Percentiles rank a stretch among this genome's conserved stretches.
Conservation (phyloP, 352 stramenopile genomes). For the Halophytophthora batemanensis region DNA sequence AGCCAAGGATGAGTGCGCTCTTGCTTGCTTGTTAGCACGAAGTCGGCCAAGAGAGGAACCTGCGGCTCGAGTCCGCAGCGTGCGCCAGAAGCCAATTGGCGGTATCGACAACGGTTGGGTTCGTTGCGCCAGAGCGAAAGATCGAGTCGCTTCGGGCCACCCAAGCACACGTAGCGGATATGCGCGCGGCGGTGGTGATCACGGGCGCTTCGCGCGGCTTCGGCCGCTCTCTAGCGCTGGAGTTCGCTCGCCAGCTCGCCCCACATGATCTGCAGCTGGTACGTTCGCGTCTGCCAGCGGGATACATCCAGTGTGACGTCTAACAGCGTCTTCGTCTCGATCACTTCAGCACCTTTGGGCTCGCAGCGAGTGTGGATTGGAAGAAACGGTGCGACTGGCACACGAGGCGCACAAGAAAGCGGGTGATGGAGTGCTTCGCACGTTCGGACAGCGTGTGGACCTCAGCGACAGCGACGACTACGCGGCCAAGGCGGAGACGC, state of each 20-base stretch:
- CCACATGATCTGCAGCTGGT: constrained; percentile 46
- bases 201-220: constrained; percentile 82
- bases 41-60: no score
- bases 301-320: neutral
- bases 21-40: no score
- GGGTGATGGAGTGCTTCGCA: constrained; percentile 18
- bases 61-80: no score
- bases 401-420: constrained; percentile 16
- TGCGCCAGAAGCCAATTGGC: no score
- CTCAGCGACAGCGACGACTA: constrained; percentile 42
- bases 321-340: neutral
- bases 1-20: no score
- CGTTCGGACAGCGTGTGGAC: constrained; percentile 37
- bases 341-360: constrained; percentile 45
- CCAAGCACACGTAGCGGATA: constrained; percentile 4
- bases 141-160: no score
- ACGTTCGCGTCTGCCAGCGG: neutral
- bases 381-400: constrained; percentile 41
- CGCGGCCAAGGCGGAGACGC: constrained; percentile 34
- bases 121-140: no score
- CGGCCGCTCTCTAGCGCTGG: constrained; percentile 59
- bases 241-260: constrained; percentile 43
- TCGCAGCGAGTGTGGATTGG: constrained; percentile 38
- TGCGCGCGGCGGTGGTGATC: constrained; percentile 49
- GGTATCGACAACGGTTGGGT: no score